phyloP scores from a whole-genome alignment of 352 stramenopile genomes.

The Globisporangium splendens region DNA sequence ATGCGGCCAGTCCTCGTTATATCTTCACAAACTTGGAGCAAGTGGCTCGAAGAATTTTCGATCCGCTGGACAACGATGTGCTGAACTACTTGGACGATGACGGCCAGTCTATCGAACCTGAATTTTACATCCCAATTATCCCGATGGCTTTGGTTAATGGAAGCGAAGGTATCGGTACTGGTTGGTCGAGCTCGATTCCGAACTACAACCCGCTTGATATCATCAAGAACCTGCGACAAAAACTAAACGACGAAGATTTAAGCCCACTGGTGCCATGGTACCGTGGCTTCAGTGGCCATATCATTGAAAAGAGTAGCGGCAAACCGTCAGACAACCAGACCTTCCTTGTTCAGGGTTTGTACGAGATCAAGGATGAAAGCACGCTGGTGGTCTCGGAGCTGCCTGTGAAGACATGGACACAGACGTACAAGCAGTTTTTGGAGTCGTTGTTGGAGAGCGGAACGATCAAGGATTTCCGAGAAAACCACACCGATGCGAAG shows the following conservation, averaged over 20 bases:
- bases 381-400: conserved; percentile 96
- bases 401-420: conserved; percentile 95
- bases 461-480: conserved; percentile 90
- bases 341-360: conserved; percentile 84
- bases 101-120: conserved; percentile 89
- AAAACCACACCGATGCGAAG: conserved; percentile 92
- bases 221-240: conserved; percentile 69
- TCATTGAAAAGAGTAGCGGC: conserved; percentile 65
- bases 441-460: conserved; percentile 85
- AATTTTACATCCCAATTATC: conserved; percentile 95
- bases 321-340: conserved; percentile 55
- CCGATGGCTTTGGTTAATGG: conserved; percentile 97
- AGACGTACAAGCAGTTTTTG: conserved; percentile 95
- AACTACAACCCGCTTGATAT: conserved; percentile 93
- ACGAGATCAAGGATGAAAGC: conserved; percentile 78
- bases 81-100: conserved; percentile 92
- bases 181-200: conserved; percentile 90
- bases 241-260: conserved; percentile 58
- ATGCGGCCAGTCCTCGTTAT: conserved; percentile 92
- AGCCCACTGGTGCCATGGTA: conserved; percentile 88
- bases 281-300: conserved; percentile 88
- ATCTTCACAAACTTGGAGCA: conserved; percentile 92
- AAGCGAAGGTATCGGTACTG: conserved; percentile 96
- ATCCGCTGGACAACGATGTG: conserved; percentile 88
- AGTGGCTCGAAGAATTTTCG: conserved; percentile 83